Base-by-base conservation (phyloP, 345 rosid genomes). In the Eucalyptus globulus region DNA sequence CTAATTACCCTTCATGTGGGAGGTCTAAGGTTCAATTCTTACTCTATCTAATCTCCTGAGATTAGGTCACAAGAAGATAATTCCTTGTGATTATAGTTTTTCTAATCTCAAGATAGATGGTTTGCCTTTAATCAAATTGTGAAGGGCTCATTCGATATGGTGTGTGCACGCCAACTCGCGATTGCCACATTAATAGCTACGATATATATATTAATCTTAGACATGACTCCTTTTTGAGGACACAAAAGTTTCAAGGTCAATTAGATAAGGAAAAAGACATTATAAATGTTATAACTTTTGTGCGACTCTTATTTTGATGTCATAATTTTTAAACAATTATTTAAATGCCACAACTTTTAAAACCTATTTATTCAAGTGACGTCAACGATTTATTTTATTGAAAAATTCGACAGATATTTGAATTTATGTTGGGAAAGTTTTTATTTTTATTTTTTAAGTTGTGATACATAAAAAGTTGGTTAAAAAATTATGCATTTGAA, bases 321-420 rank as follows among this genome's bases (percentile, higher is more conserved):
- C 0, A 72, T 34, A 72, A 72, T 7, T 21, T 21, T 76, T 7
- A 21, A 21, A 0, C 3, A 21, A 76, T 21, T 11, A 76, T 5
- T 76, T 37, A 44, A 40, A 7, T 19, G 2, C 14, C 27, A 6
- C 3, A 21, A 40, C 14, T 72, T 72, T 19, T 69, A 69, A 69
- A 65, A 69, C 40, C 11, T 17, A 0, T 34, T 72, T 3, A 34
- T 4, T 65, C 2, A 34, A 65, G 37, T 65, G 10, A 65, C 6
- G 2, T 65, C 21, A 0, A n/a, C 3, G 0, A 37, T 34, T 31
- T 31, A 5, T 19, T 8, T 19, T 9, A 9, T 37, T 3, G 44
- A 4, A 17, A 19, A 19, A 37, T 72, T 43, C 4, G 1, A 5
- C 0, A 6, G 2, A 17, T 4, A 34, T 72, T 72, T 19, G 26